A percentile compares a stretch with the other conserved stretches of the same genome.
These are phyloP conservation scores for Jackrogersella minutella DNA, from an alignment of 495 filamentous ascomycete genomes.

Conservation along the genomic window DNA sequence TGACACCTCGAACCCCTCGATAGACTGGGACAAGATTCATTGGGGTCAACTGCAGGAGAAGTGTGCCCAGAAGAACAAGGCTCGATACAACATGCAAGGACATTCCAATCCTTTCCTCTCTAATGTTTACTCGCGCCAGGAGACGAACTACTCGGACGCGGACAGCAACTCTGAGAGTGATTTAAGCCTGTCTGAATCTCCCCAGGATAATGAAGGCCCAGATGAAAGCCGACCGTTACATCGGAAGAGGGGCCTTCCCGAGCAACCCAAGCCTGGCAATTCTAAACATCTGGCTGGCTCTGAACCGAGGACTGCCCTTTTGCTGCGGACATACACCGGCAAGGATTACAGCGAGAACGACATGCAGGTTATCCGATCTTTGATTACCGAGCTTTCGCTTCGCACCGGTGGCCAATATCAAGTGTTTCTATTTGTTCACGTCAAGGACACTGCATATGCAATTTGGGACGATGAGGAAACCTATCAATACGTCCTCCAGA, in stretches of 20 bases:
- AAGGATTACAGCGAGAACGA: conserved; percentile 76
- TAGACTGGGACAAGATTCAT: conserved; percentile 72
- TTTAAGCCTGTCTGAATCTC: conserved; percentile 7
- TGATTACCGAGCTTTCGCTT: conserved; percentile 76
- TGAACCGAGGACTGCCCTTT: conserved; percentile 69
- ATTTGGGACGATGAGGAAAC: conserved; percentile 64
- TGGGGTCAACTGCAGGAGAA: conserved; percentile 75
- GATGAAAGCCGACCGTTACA: conserved; percentile 1
- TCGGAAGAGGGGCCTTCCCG: conserved; percentile 17
- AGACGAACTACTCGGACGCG: conserved; percentile 15
- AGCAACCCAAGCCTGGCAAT: conserved; percentile 16
- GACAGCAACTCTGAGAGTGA: conserved; percentile 16
- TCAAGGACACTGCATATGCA: conserved; percentile 63
- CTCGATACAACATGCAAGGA: conserved; percentile 59
- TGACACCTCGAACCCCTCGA: conserved; percentile 46
- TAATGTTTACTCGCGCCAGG: conserved; percentile 38
- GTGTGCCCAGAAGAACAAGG: conserved; percentile 69
- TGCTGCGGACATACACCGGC: conserved; percentile 73
- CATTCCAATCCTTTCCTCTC: conserved; percentile 46
- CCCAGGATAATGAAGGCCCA: conserved; percentile 6
- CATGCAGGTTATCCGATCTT: conserved; percentile 72
- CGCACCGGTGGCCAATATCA: conserved; percentile 79
- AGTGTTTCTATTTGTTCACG: conserved; percentile 77
- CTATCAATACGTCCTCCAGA: conserved; percentile 62
- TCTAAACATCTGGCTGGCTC: conserved; percentile 19